Evolutionary conservation across 2,329 filamentous ascomycete species (phyloP), one percentile per base, ranked within the genome.

Genomic region (Botrytis fabae): DNA sequence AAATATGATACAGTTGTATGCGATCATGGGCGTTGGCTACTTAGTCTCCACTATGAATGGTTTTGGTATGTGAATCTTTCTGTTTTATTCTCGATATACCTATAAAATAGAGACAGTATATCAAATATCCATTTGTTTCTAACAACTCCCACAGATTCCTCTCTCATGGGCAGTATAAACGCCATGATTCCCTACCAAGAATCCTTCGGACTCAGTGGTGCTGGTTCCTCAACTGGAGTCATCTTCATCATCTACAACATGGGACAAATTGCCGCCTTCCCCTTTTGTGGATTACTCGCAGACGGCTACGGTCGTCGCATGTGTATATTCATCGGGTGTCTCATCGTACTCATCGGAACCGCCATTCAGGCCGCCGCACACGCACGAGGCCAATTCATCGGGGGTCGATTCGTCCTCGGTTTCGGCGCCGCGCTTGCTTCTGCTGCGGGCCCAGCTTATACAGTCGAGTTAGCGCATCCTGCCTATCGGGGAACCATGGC

Each of bases 361-460:
- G 61, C 61, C 8, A 44, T 89, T 40, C 85, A 87, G 78, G 83
- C 83, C 5, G 83, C 86, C 16, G 83, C 85, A 48, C 78, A 83
- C 68, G 82, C 82, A 62, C 82, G 84, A 2, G 82, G 81, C 16
- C 84, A 86, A 73, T 90, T 91, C 80, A 87, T 90, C 80, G 87
- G 82, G 12, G 86, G 86, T 9, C 83, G 87, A 38, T 88, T 88
- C 77, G 77, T 88, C 38, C 83, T 88, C 32, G 86, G 86, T 10
- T 87, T 88, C 73, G 89, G 89, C 57, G 88, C 89, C 60, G 85
- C 86, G 2, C 88, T 91, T 73, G 86, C 87, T 6, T 85, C 86
- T 8, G 85, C 87, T 4, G 61, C 61, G 7, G 61, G 61, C 25
- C 61, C 61, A 4, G 61, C 61, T 2, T 63, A 44, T 6, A 63